A percentile compares a stretch with the other conserved stretches of the same genome.
Evolutionary conservation across 139 green algal genomes (phyloP).

Genomic region (Zygnema circumcarinatum): DNA sequence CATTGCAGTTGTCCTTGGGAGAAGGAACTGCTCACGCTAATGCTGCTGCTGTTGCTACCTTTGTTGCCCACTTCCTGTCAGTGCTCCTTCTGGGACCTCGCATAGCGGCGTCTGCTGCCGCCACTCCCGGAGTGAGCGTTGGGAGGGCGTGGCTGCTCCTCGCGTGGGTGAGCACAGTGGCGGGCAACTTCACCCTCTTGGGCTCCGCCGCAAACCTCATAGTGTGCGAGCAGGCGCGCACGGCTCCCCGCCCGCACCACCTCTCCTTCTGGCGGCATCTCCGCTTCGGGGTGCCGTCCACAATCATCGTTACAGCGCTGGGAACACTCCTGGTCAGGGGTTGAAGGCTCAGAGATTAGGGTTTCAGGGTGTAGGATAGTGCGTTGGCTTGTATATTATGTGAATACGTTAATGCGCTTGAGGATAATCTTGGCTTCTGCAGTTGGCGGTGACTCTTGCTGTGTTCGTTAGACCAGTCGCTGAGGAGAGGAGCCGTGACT

Average conservation of each 20-base stretch:
- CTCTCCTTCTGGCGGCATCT: slow-evolving; percentile 40
- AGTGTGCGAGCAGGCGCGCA: slow-evolving; percentile 22
- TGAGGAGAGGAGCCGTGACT: too few species aligned
- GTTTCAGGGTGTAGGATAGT: too few species aligned
- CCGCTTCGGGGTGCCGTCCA: slow-evolving; percentile 33
- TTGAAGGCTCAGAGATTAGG: too few species aligned
- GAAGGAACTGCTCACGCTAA: neutral
- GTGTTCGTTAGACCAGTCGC: too few species aligned
- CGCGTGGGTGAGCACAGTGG: slow-evolving; percentile 35
- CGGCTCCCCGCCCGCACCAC: neutral
- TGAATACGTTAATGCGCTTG: too few species aligned
- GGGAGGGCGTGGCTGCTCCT: slow-evolving; percentile 26
- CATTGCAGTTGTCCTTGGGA: neutral
- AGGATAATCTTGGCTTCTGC: too few species aligned
- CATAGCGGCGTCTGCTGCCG: slow-evolving; percentile 22
- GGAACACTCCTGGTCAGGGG: neutral
- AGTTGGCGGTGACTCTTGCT: too few species aligned
- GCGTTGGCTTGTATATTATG: too few species aligned
- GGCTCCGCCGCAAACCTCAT: slow-evolving; percentile 40
- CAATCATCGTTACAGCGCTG: slow-evolving; percentile 10
- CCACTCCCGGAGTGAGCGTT: slow-evolving; percentile 18
- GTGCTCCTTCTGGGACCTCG: slow-evolving; percentile 22
- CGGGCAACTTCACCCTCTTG: slow-evolving; percentile 29
- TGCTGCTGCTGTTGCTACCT: neutral
- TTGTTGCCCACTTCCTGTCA: too few species aligned